Base-by-base conservation (phyloP, 257 asterid genomes). In the Striga asiatica region DNA sequence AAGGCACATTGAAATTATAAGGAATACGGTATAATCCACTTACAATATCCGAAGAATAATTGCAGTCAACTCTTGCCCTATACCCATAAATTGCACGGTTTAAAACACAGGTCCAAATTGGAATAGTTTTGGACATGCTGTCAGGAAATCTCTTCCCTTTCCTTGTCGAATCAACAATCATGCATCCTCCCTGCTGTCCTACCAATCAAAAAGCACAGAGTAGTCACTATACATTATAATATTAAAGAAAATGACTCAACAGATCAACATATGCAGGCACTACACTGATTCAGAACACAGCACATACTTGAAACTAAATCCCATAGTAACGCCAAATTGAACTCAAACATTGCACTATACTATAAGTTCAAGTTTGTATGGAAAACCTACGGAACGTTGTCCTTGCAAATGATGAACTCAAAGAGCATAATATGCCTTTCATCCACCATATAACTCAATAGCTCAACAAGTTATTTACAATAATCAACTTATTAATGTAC, bases 41-140 rank as follows among this genome's bases (percentile, higher is more conserved):
- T 67, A 89, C 96, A 54, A 64, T 68, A 52, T 60, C 55, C 3
- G 61, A 34, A 62, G 38, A 25, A 51, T 64, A 32, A 51, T 64
- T 43, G 46, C 18, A 32, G 49, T 28, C 46, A 27, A 58, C 35
- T 16, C 56, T 42, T 24, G 39, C 13, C 68, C 85, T 66, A 42
- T 70, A 77, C 62, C 72, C 78, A 32, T 38, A 58, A 46, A 91
- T 74, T 11, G 97, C 95, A 18, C 93, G 93, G 66, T 91, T 91
- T 47, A 91, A 69, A 14, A 91, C 83, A 74, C 98, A 91, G 2
- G 94, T 77, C 98, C 98, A 91, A 68, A 91, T 87, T 4, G 98
- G 98, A 62, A 91, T 84, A 14, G 98, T 87, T 77, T 87, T 91
- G n/a, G 97, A 82, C 97, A 91, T 84, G 69, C 98, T 91, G 67